Conservation (phyloP, 139 green algal genomes). For the Picochlorum sp. region DNA sequence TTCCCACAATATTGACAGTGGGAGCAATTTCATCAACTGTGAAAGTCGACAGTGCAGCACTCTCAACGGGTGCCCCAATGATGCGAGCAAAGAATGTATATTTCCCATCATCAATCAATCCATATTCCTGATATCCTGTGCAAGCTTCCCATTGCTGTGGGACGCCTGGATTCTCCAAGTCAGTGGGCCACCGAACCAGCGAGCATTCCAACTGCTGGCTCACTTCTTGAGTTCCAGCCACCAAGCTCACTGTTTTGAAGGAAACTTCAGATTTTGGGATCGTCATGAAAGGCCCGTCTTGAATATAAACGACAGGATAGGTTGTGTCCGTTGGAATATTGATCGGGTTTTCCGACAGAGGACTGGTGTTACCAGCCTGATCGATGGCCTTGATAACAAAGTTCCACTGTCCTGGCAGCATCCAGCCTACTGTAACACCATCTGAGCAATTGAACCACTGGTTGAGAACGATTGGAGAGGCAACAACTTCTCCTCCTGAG, state of each 20-base stretch:
- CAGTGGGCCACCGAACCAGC: neutral
- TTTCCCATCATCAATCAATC: neutral
- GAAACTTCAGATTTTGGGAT: neutral
- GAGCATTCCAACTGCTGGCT: neutral
- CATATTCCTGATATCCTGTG: neutral
- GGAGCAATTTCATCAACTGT: slow-evolving; percentile 26
- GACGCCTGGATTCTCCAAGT: neutral
- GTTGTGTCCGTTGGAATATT: neutral
- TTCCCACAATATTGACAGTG: slow-evolving; percentile 3
- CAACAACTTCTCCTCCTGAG: neutral
- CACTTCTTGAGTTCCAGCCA: neutral
- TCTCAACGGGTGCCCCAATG: neutral
- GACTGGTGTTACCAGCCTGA: slow-evolving; percentile 16
- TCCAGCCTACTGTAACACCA: slow-evolving; percentile 16
- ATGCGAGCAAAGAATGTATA: slow-evolving; percentile 11
- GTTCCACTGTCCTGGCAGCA: slow-evolving; percentile 23
- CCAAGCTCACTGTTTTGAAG: neutral
- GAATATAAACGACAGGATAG: slow-evolving; percentile 8
- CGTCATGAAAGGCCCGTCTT: neutral
- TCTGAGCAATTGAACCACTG: slow-evolving; percentile 20
- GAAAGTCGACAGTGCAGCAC: slow-evolving; percentile 7
- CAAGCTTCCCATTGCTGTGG: slow-evolving; percentile 9
- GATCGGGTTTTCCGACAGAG: neutral
- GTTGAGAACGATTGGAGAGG: slow-evolving; percentile 1
- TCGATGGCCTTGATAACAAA: slow-evolving; percentile 15